Percentiles rank a stretch among this genome's conserved stretches.
Conservation (phyloP, 768 basidiomycete species). For the Serendipita vermifera region DNA sequence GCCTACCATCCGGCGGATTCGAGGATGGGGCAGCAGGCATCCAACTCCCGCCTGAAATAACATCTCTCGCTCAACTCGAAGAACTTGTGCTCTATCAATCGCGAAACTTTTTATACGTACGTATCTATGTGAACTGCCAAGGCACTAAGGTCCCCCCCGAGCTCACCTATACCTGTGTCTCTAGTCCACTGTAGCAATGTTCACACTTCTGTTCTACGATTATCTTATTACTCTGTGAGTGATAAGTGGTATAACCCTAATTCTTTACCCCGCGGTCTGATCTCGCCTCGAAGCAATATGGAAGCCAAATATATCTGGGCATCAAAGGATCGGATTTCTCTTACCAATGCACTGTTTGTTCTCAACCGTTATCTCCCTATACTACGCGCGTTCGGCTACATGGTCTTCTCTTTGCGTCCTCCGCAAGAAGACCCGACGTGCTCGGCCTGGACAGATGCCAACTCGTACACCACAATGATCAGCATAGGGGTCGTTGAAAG, state of each 20-base stretch:
- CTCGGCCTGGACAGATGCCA: neutral
- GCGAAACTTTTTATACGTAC: neutral
- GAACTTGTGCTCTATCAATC: neutral
- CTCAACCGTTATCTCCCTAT: conserved; percentile 4
- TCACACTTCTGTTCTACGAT: neutral
- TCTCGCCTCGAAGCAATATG: neutral
- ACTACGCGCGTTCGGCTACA: neutral
- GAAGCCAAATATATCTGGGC: conserved; percentile 1
- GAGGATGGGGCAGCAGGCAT: too few relatives aligned
- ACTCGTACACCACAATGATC: neutral
- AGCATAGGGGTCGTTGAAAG: neutral
- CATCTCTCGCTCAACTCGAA: neutral
- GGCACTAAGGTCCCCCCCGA: too few relatives aligned
- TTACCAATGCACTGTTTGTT: neutral
- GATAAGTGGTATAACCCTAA: neutral
- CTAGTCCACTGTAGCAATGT: neutral
- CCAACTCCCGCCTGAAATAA: neutral
- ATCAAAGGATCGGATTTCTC: neutral
- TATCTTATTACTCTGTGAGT: neutral
- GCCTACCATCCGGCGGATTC: too few relatives aligned
- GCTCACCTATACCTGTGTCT: too few relatives aligned
- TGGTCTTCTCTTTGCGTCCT: neutral
- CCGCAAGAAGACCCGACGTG: neutral
- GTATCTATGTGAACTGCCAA: neutral
- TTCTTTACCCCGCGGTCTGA: neutral